These are phyloP conservation scores for Penicillium sp. DNA, from an alignment of 2,329 filamentous ascomycete genomes.

Conservation along the genomic window DNA sequence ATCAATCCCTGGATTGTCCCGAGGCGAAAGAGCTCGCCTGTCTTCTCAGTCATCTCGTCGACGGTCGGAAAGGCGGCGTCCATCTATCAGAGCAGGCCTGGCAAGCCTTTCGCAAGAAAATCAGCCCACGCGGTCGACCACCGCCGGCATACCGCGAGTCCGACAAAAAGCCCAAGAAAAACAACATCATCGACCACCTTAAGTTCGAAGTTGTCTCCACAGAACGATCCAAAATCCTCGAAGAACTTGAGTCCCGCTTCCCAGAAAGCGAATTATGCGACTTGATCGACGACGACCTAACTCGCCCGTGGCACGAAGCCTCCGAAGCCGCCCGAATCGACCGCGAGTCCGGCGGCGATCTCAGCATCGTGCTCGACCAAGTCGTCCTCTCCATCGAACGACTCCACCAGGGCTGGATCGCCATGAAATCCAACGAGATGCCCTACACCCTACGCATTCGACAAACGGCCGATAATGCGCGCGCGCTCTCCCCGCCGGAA, in stretches of 20 bases:
- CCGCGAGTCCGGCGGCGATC: slow-evolving; percentile 5
- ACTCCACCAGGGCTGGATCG: slow-evolving; percentile 25
- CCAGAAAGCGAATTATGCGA: slow-evolving; percentile 18
- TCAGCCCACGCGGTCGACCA: slow-evolving; percentile 31
- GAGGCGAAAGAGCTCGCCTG: slow-evolving; percentile 42
- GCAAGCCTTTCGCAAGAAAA: slow-evolving; percentile 36
- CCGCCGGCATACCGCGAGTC: slow-evolving; percentile 44
- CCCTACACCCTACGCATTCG: slow-evolving; percentile 28
- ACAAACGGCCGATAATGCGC: slow-evolving; percentile 31
- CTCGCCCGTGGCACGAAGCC: slow-evolving; percentile 34
- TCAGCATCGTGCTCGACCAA: slow-evolving; percentile 23
- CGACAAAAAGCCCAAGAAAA: slow-evolving; percentile 22
- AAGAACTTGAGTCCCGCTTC: slow-evolving; percentile 34
- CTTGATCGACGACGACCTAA: slow-evolving; percentile 39
- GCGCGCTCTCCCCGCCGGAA: slow-evolving; percentile 34
- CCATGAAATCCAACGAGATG: slow-evolving; percentile 8
- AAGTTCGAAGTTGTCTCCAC: slow-evolving; percentile 44
- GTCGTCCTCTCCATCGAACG: slow-evolving; percentile 25
- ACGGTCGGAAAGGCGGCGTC: slow-evolving; percentile 49
- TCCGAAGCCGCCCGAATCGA: slow-evolving; percentile 24
- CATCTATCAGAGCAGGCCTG: slow-evolving; percentile 44
- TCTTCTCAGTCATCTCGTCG: slow-evolving; percentile 50
- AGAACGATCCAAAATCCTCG: slow-evolving; percentile 34
- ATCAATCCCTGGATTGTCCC: slow-evolving; percentile 45
- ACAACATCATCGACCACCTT: slow-evolving; percentile 49